Conservation (phyloP, 2,329 filamentous ascomycete genomes). For the Trichophyton mentagrophytes region DNA sequence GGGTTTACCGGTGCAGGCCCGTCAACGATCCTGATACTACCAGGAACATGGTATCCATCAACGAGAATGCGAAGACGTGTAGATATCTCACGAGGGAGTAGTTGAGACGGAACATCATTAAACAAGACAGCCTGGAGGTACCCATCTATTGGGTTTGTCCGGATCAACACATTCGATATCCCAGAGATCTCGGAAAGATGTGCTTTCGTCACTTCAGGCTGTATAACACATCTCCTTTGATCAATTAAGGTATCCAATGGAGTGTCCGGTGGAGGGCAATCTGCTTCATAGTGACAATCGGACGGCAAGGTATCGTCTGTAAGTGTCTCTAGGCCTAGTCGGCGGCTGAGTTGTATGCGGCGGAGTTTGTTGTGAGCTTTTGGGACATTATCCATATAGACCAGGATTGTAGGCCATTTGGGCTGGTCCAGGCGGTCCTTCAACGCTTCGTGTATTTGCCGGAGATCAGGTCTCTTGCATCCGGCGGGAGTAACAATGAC, state of each 20-base stretch:
- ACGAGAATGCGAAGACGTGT: background rate
- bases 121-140: background rate
- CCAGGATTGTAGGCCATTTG: background rate
- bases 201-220: background rate
- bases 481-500: background rate
- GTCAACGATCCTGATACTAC: background rate
- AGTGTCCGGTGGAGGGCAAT: background rate
- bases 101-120: background rate
- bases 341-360: background rate
- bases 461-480: background rate
- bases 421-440: background rate
- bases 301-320: background rate
- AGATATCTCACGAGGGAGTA: background rate
- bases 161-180: background rate
- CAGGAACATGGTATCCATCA: constrained; percentile 1
- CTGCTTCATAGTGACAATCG: background rate
- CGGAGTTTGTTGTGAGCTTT: background rate
- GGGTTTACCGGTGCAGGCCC: background rate
- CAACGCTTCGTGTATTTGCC: background rate
- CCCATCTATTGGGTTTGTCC: background rate
- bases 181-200: background rate
- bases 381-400: constrained; percentile 3
- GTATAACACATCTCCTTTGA: background rate
- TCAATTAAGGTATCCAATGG: background rate
- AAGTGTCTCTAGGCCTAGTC: background rate